A percentile compares a stretch with the other conserved stretches of the same genome.
Conservation (phyloP, 192 early-diverging fungal genomes). For the Entophlyctis luteolus region DNA sequence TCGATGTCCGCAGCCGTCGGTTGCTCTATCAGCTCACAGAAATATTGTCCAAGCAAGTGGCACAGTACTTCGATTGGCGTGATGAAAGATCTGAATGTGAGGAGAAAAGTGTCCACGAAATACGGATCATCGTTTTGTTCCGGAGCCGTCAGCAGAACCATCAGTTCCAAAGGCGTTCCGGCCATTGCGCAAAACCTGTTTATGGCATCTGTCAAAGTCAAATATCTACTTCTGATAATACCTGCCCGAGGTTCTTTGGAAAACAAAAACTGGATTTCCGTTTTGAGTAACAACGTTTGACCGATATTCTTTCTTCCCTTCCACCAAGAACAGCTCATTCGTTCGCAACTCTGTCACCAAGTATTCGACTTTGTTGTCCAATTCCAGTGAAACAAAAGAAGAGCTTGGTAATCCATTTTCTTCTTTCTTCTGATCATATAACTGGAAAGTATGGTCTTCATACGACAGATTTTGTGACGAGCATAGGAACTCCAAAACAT, state of each 20-base stretch:
- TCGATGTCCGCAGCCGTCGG: constrained; percentile 47
- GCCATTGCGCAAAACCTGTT: constrained; percentile 49
- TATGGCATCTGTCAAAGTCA: not conserved
- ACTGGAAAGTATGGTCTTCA: constrained; percentile 34
- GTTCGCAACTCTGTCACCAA: not conserved
- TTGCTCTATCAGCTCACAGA: constrained; percentile 34
- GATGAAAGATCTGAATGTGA: constrained; percentile 53
- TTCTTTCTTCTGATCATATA: constrained; percentile 1
- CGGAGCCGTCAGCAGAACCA: constrained; percentile 41
- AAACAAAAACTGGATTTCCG: constrained; percentile 45
- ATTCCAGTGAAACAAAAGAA: not conserved
- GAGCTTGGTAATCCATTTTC: not conserved
- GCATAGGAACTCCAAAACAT: constrained; percentile 34
- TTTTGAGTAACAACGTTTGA: constrained; percentile 44
- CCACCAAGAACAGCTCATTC: constrained; percentile 39
- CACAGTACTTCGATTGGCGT: constrained; percentile 49
- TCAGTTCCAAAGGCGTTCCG: constrained; percentile 46
- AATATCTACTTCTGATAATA: constrained; percentile 16
- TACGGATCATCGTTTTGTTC: constrained; percentile 37
- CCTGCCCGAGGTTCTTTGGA: constrained; percentile 40
- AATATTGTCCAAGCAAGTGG: constrained; percentile 42
- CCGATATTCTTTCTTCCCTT: constrained; percentile 48
- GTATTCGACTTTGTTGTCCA: not conserved
- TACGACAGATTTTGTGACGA: constrained; percentile 31
- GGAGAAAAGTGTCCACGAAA: constrained; percentile 42